A percentile compares a stretch with the other conserved stretches of the same genome.
Evolutionary conservation across 768 basidiomycete species (phyloP).

Genomic region (Phaeotremella fagi): DNA sequence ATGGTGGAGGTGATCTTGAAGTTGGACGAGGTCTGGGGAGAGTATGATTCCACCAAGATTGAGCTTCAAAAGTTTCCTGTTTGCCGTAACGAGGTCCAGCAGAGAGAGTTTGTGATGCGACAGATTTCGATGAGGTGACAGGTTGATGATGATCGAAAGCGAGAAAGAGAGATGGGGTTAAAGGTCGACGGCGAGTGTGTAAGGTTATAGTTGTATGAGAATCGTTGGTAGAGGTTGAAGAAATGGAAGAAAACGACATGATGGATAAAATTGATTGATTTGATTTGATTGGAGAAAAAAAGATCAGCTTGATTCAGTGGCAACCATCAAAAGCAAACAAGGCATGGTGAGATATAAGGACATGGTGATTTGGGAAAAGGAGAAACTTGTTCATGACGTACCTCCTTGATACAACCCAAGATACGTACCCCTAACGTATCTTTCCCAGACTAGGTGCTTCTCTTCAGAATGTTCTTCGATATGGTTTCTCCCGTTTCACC

Average conservation of each 20-base stretch:
- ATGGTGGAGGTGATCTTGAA: not conserved
- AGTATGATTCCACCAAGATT: not conserved
- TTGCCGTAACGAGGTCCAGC: not conserved
- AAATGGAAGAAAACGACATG: conserved; percentile 6
- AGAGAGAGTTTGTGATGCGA: not conserved
- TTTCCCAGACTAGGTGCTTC: too few relatives aligned
- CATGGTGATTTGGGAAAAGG: too few relatives aligned
- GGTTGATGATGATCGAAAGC: not conserved
- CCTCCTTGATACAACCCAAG: too few relatives aligned
- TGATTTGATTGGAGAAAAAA: too few relatives aligned
- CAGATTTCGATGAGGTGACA: not conserved
- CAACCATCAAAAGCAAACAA: too few relatives aligned
- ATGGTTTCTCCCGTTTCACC: too few relatives aligned
- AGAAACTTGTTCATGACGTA: too few relatives aligned
- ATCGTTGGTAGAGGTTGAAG: conserved; percentile 1
- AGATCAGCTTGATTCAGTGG: too few relatives aligned
- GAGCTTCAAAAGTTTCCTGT: not conserved
- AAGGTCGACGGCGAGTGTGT: conserved; percentile 8
- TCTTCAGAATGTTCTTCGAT: too few relatives aligned
- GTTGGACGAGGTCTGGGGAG: not conserved
- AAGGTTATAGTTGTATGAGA: not conserved
- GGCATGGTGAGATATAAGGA: too few relatives aligned
- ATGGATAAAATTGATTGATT: not conserved
- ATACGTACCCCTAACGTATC: too few relatives aligned
- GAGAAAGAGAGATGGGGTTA: conserved; percentile 7